These are phyloP conservation scores for Grosmannia huntii DNA, from an alignment of 2,329 filamentous ascomycete species.

Conservation along the genomic window DNA sequence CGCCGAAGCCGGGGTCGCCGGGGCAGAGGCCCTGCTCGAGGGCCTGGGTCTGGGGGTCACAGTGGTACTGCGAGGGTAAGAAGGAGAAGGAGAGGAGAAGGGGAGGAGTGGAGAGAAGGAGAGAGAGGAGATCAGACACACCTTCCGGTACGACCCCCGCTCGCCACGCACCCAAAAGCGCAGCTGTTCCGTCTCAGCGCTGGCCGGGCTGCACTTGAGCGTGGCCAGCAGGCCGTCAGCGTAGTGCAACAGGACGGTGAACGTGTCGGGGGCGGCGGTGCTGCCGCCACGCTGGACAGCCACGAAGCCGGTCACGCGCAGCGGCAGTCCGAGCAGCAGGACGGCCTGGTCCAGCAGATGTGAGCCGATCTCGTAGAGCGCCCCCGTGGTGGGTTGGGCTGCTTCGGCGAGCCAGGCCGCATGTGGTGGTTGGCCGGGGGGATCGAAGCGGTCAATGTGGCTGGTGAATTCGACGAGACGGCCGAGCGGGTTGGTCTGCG, in stretches of 20 bases:
- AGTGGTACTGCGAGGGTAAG: conserved; percentile 35
- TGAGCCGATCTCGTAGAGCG: conserved; percentile 61
- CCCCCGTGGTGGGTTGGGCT: conserved; percentile 39
- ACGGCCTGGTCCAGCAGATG: conserved; percentile 66
- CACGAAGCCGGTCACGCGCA: conserved; percentile 54
- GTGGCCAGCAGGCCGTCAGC: conserved; percentile 37
- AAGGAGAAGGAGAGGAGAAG: too few relatives aligned
- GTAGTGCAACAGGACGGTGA: conserved; percentile 2
- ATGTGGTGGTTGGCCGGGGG: conserved; percentile 47
- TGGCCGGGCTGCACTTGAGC: conserved; percentile 44
- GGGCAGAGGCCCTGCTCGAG: conserved; percentile 45
- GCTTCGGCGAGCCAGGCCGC: conserved; percentile 48
- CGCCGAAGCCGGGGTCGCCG: conserved; percentile 49
- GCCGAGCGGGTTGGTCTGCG: conserved; percentile 42
- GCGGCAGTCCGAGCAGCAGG: conserved; percentile 36
- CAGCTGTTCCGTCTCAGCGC: conserved; percentile 37
- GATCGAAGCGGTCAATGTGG: conserved; percentile 65
- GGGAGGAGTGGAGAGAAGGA: too few relatives aligned
- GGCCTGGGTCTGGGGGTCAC: conserved; percentile 64
- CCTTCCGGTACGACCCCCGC: conserved; percentile 39
- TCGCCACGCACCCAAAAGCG: conserved; percentile 67
- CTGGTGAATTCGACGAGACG: conserved; percentile 67
- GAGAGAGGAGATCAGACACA: too few relatives aligned
- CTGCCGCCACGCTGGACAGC: conserved; percentile 27
- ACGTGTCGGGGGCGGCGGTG: background rate